Evolutionary conservation across 495 filamentous ascomycete genomes (phyloP).

Genomic region (Hypoxylon subgilvum): DNA sequence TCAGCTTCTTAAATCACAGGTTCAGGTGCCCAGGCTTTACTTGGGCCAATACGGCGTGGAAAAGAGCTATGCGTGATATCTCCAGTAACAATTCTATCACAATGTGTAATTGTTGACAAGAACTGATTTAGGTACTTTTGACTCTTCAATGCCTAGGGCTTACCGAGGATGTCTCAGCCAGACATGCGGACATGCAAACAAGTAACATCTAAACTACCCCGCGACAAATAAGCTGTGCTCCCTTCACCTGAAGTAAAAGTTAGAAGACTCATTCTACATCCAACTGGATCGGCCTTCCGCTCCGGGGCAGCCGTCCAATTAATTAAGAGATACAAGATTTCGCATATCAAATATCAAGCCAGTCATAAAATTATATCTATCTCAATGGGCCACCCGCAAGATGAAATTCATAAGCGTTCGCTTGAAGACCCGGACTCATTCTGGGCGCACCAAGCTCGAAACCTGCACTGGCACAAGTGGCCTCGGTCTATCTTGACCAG

Average conservation of each 20-base stretch:
- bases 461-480: conserved; percentile 79
- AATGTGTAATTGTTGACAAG: too few species aligned
- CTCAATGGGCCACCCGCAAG: conserved; percentile 50
- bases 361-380: neutral
- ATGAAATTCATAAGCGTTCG: conserved; percentile 59
- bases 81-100: too few species aligned
- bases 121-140: too few species aligned
- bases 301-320: neutral
- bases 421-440: conserved; percentile 70
- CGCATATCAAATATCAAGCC: conserved; percentile 1
- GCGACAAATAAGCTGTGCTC: conserved; percentile 8
- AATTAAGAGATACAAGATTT: neutral
- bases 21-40: too few species aligned
- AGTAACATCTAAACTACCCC: conserved; percentile 12
- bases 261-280: neutral
- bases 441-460: conserved; percentile 75
- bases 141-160: too few species aligned
- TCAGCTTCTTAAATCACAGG: too few species aligned
- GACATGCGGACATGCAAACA: neutral
- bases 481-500: conserved; percentile 58
- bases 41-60: too few species aligned
- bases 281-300: neutral
- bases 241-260: conserved; percentile 5
- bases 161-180: conserved; percentile 28
- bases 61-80: too few species aligned